These are phyloP conservation scores for Chytriomyces sp. DNA, from an alignment of 192 early-diverging fungal genomes.

Conservation along the genomic window DNA sequence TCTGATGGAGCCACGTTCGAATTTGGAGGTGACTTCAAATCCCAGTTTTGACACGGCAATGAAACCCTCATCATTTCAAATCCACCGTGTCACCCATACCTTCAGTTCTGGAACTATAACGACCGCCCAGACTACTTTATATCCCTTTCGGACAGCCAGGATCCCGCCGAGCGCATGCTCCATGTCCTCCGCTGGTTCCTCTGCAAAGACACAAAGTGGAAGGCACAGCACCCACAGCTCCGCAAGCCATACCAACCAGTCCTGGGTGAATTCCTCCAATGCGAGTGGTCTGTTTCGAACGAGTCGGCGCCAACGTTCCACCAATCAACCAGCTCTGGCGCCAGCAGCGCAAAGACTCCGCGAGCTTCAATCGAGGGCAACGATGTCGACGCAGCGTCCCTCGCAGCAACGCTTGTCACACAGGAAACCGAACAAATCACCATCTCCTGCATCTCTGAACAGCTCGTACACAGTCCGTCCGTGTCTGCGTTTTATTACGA, in stretches of 20 bases:
- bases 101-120: conserved; percentile 73
- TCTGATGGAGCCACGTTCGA: conserved; percentile 72
- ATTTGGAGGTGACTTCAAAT: conserved; percentile 42
- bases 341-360: neutral
- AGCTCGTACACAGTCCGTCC: conserved; percentile 94
- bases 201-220: conserved; percentile 70
- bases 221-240: conserved; percentile 66
- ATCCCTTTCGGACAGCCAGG: conserved; percentile 65
- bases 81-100: neutral
- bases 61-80: too few relatives aligned
- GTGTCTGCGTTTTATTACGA: conserved; percentile 75
- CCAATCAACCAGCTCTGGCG: neutral
- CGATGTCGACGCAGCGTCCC: neutral
- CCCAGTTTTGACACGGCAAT: too few relatives aligned
- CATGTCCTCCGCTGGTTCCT: conserved; percentile 74
- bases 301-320: conserved; percentile 4
- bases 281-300: conserved; percentile 60
- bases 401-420: neutral
- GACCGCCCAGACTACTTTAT: conserved; percentile 76
- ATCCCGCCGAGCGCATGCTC: conserved; percentile 72
- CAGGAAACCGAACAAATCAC: conserved; percentile 50
- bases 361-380: neutral
- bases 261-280: conserved; percentile 91
- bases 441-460: conserved; percentile 87
- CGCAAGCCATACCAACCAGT: conserved; percentile 96